phyloP scores from a whole-genome alignment of 1,284 basidiomycete species.

The Ceratobasidium sp. region DNA sequence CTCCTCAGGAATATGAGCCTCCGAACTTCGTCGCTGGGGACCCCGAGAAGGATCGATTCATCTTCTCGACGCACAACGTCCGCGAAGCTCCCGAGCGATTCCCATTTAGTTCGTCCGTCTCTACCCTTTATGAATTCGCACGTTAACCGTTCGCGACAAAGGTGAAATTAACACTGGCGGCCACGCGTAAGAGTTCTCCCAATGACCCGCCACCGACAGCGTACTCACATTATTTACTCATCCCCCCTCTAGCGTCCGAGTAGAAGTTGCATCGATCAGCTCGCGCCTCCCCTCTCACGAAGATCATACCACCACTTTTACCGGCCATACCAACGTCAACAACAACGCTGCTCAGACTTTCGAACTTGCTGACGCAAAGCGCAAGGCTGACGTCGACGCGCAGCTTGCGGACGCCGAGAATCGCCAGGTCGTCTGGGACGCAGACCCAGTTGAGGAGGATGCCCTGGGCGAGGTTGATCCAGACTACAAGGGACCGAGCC shows the following conservation, averaged over 20 bases:
- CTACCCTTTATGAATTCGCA: not conserved
- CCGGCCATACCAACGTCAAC: not conserved
- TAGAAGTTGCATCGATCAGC: slow-evolving; percentile 46
- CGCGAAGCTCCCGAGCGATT: slow-evolving; percentile 45
- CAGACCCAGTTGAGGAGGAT: slow-evolving; percentile 41
- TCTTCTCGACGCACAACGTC: slow-evolving; percentile 48
- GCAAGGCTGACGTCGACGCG: slow-evolving; percentile 28
- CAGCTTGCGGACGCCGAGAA: slow-evolving; percentile 46
- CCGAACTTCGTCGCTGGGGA: slow-evolving; percentile 48
- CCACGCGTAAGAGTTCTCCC: slow-evolving; percentile 41
- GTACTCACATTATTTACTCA: not conserved
- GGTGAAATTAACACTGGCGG: slow-evolving; percentile 6
- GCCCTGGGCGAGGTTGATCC: slow-evolving; percentile 34
- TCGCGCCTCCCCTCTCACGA: slow-evolving; percentile 40
- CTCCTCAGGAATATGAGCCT: slow-evolving; percentile 51
- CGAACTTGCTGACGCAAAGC: not conserved
- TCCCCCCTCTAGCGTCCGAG: slow-evolving; percentile 39
- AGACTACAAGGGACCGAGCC: slow-evolving; percentile 2
- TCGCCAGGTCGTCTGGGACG: slow-evolving; percentile 48
- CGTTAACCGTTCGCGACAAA: not conserved
- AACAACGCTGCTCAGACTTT: not conserved
- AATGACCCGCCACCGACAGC: not conserved
- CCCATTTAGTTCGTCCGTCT: slow-evolving; percentile 7
- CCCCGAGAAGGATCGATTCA: slow-evolving; percentile 45
- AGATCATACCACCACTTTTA: slow-evolving; percentile 36